Evolutionary conservation across 352 stramenopile species (phyloP).

Genomic region (Phytophthora pluvialis): DNA sequence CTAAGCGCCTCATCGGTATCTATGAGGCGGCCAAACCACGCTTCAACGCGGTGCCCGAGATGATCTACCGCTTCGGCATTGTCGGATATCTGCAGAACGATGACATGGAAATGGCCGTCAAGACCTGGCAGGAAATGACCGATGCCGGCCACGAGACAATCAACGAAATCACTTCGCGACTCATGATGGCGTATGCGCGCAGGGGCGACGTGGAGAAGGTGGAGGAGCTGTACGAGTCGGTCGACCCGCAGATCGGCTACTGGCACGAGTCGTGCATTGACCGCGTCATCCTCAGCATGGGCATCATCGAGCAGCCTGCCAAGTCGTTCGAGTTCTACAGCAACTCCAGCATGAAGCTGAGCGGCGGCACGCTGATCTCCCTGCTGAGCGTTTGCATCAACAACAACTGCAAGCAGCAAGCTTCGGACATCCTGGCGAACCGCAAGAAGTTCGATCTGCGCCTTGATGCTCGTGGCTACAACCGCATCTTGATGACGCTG

Average conservation of each 20-base stretch:
- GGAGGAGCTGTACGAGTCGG: conserved; percentile 52
- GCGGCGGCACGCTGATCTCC: conserved; percentile 69
- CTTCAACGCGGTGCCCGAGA: conserved; percentile 61
- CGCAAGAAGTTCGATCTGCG: conserved; percentile 78
- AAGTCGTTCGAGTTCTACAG: conserved; percentile 82
- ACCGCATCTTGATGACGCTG: conserved; percentile 74
- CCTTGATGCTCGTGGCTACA: conserved; percentile 75
- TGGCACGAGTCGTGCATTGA: conserved; percentile 79
- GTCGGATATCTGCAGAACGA: conserved; percentile 56
- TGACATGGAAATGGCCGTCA: conserved; percentile 52
- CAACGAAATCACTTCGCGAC: conserved; percentile 72
- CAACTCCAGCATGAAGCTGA: conserved; percentile 83
- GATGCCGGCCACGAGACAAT: conserved; percentile 57
- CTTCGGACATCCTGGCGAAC: conserved; percentile 75
- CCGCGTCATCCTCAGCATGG: conserved; percentile 72
- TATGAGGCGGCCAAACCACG: conserved; percentile 53
- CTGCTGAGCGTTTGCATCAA: conserved; percentile 71
- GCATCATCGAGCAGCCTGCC: conserved; percentile 61
- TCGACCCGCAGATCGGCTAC: conserved; percentile 67
- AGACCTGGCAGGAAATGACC: conserved; percentile 62
- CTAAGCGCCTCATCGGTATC: conserved; percentile 51
- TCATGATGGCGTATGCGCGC: conserved; percentile 63
- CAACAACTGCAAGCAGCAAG: conserved; percentile 77
- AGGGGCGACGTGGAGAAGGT: conserved; percentile 54
- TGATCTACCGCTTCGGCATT: conserved; percentile 78